Evolutionary conservation across 2,329 filamentous ascomycete species (phyloP).

Genomic region (Trichoderma oligosporum): DNA sequence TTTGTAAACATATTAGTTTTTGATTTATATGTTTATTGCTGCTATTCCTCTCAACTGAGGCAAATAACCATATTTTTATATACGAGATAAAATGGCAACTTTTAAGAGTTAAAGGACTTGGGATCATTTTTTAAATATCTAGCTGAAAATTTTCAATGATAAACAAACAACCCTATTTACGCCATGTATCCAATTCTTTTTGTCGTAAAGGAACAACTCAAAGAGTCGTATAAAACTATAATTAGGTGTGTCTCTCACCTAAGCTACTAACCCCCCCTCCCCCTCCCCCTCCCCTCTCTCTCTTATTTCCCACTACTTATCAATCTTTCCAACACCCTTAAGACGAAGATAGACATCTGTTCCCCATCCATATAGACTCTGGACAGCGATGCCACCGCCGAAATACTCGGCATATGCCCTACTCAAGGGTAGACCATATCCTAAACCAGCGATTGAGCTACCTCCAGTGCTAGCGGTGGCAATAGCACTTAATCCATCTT

Average conservation of each 20-base stretch:
- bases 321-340: constrained; percentile 58
- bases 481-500: constrained; percentile 66
- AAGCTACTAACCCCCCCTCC: background rate
- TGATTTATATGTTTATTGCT: too few relatives aligned
- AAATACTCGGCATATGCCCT: constrained; percentile 98
- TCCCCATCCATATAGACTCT: constrained; percentile 93
- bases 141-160: too few relatives aligned
- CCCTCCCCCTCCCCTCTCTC: too few relatives aligned
- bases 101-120: too few relatives aligned
- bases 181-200: background rate
- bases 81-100: too few relatives aligned
- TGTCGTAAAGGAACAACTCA: too few relatives aligned
- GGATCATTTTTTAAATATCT: too few relatives aligned
- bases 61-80: too few relatives aligned
- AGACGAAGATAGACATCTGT: constrained; percentile 65
- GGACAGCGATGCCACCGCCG: constrained; percentile 89
- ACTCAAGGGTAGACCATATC: constrained; percentile 86
- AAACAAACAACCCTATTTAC: too few relatives aligned
- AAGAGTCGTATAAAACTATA: too few relatives aligned
- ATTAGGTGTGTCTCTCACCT: background rate
- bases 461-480: constrained; percentile 66
- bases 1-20: too few relatives aligned
- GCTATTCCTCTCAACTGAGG: too few relatives aligned
- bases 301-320: constrained; percentile 28
- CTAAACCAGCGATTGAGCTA: constrained; percentile 85